Base-by-base conservation (phyloP, 2,329 filamentous ascomycete species). In the Stemphylium beticola region DNA sequence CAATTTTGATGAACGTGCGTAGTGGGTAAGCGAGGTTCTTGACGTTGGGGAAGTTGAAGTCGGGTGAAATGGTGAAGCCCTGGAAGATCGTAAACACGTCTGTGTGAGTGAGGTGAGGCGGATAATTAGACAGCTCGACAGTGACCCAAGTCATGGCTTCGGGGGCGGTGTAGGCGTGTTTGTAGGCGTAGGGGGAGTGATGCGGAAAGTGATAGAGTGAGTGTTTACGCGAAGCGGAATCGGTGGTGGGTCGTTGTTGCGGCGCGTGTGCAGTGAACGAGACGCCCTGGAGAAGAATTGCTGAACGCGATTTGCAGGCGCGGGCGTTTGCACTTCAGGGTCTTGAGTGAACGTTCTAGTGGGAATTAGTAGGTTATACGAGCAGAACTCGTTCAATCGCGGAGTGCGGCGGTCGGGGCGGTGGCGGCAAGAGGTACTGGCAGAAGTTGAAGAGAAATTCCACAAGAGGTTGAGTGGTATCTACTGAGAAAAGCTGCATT, bases 121-220 rank as follows among this genome's bases (percentile, higher is more conserved):
- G 47, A 36, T 57, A 61, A 29, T 57, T 55, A 3, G 57, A 58
- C 5, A 62, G 34, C 24, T 61, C 60, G 29, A 62, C 44, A 3
- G 52, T 48, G 34, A 39, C 18, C 20, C 57, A 48, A 1, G 38
- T 18, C 29, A 54, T 38, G n/a, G 22, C 36, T 14, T 38, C 14
- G 20, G 33, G 15, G 34, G 37, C 18, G 18, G 26, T 26, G 15
- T 18, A 17, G n/a, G 18, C 15, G 34, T 18, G 34, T 4, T 17
- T 4, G 32, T 26, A 24, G 17, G 17, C 15, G 20, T 39, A 11
- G 24, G 6, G 32, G 22, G 20, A 18, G 20, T 42, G 7, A 38
- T 18, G 36, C 22, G 37, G 20, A 36, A 26, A 26, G 5, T 8
- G 7, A 26, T 26, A 8, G 24, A 8, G 24, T 26, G 24, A 26